These are phyloP conservation scores for Clarireedia hainanense DNA, from an alignment of 2,329 filamentous ascomycete species.

Conservation along the genomic window DNA sequence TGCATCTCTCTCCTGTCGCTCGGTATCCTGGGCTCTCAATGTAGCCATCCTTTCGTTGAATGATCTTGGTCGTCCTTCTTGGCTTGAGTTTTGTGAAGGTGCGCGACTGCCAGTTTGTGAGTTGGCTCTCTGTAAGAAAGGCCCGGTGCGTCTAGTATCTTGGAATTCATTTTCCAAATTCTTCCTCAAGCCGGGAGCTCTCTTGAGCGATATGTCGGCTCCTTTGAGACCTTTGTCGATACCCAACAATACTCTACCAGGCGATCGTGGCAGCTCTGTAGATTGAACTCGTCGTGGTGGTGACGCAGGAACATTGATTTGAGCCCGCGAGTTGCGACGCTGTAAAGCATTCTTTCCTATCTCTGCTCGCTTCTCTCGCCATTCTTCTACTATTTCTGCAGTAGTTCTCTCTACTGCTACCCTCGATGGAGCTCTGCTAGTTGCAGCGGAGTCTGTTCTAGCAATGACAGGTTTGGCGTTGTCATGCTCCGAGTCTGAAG, in stretches of 20 bases:
- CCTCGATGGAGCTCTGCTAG: constrained; percentile 22
- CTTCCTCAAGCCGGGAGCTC: constrained; percentile 48
- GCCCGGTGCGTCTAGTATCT: constrained; percentile 27
- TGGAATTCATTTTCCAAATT: constrained; percentile 25
- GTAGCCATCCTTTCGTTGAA: constrained; percentile 85
- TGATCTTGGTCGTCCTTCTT: constrained; percentile 38
- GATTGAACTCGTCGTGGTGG: constrained; percentile 56
- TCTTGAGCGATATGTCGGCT: constrained; percentile 75
- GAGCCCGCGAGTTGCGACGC: constrained; percentile 29
- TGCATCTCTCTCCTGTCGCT: constrained; percentile 42
- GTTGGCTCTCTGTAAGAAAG: constrained; percentile 38
- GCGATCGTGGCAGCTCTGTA: constrained; percentile 56
- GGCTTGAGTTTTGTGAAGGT: constrained; percentile 15
- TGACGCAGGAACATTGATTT: constrained; percentile 67
- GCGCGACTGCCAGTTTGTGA: constrained; percentile 22
- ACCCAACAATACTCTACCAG: constrained; percentile 70
- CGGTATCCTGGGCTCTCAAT: constrained; percentile 49
- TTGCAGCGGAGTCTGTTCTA: constrained; percentile 22
- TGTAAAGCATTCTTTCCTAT: constrained; percentile 16
- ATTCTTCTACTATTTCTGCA: not conserved
- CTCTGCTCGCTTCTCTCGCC: not conserved
- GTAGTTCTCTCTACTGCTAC: constrained; percentile 13
- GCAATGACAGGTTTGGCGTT: constrained; percentile 10
- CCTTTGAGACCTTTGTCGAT: constrained; percentile 83
- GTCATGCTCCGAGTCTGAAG: constrained; percentile 22